Evolutionary conservation across 139 green algal species (phyloP), one percentile per base, ranked within the genome.

Genomic region (Ettlia oleoabundans): DNA sequence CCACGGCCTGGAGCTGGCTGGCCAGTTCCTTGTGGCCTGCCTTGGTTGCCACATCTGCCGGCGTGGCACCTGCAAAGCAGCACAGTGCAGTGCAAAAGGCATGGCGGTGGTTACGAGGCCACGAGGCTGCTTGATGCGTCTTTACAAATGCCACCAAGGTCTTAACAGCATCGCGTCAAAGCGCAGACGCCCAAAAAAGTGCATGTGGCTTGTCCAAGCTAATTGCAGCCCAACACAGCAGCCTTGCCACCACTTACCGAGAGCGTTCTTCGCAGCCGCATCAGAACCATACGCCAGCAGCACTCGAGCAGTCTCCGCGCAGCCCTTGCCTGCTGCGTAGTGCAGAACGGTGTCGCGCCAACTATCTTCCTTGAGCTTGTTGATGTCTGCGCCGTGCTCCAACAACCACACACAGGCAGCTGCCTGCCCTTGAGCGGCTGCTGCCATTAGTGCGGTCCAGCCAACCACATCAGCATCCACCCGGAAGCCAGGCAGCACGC

Each of bases 211-310:
- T n/a, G n/a, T n/a, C n/a, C n/a, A n/a, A n/a, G n/a, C n/a, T n/a
- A n/a, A n/a, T n/a, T n/a, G n/a, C n/a, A n/a, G n/a, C n/a, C n/a
- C n/a, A n/a, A n/a, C n/a, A n/a, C n/a, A n/a, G n/a, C n/a, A n/a
- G n/a, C n/a, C n/a, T n/a, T n/a, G n/a, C n/a, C n/a, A 9, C 22
- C 28, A 51, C 33, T 33, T 21, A 65, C 73, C 82, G 6, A 71
- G 40, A 4, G 47, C 28, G 26, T 83, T 79, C 28, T 24, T 19
- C 26, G 51, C 26, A 15, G n/a, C 28, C 0, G 64, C 21, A 51
- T 84, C 76, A 15, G 82, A 64, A 1, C 76, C 82, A 37, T 35
- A 78, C 15, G 76, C 76, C 41, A 87, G 37, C 33, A 87, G 65
- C 30, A 74, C 76, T 33, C 80, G 37, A 4, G 24, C 42, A 28